Evolutionary conservation across 306 rosid species (phyloP).

Genomic region (Herpetospermum pedunculosum): DNA sequence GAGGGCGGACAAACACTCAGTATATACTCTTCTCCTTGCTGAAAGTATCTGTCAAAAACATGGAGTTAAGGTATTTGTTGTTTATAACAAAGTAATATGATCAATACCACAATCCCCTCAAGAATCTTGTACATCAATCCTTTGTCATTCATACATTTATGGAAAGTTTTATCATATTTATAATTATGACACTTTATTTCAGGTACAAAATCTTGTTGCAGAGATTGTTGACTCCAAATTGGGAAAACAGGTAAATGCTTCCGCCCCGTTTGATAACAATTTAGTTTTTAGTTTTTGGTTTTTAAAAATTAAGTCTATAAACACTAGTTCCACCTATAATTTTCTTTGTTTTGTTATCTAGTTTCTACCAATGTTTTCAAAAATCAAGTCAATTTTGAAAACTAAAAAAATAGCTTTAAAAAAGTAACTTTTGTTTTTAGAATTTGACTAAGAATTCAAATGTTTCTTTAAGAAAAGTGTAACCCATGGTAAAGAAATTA

Average conservation of each 20-base stretch:
- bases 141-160: slow-evolving; percentile 7
- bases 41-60: slow-evolving; percentile 68
- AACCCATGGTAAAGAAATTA: no score
- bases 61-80: slow-evolving; percentile 58
- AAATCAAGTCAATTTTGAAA: no score
- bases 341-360: no score
- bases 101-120: not conserved
- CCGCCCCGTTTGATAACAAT: no score
- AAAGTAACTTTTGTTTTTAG: no score
- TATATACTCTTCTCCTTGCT: slow-evolving; percentile 80
- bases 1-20: slow-evolving; percentile 77
- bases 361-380: no score
- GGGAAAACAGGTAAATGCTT: slow-evolving; percentile 80
- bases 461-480: no score
- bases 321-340: no score
- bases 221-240: slow-evolving; percentile 81
- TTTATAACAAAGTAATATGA: not conserved
- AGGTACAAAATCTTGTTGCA: slow-evolving; percentile 89
- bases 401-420: no score
- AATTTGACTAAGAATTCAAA: no score
- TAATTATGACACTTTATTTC: slow-evolving; percentile 18
- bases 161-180: not conserved
- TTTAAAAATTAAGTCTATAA: no score
- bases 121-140: not conserved
- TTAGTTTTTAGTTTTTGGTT: no score